Evolutionary conservation across 352 stramenopile species (phyloP).

Genomic region (Pythium guiyangense): DNA sequence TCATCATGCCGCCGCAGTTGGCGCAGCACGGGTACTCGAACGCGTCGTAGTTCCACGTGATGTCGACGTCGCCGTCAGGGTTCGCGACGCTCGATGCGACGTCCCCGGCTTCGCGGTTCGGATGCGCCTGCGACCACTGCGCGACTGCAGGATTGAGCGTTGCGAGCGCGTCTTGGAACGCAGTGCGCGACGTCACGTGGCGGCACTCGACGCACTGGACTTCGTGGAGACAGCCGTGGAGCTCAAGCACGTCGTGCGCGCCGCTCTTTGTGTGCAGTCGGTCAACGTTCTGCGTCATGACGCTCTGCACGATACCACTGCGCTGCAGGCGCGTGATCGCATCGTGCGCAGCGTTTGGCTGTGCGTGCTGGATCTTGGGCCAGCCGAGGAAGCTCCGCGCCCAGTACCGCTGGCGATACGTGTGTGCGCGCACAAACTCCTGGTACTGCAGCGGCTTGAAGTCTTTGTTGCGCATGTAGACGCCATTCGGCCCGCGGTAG

Average conservation of each 20-base stretch:
- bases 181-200: conserved; percentile 53
- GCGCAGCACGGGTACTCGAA: conserved; percentile 77
- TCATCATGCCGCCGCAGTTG: conserved; percentile 76
- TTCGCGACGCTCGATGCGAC: conserved; percentile 84
- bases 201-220: conserved; percentile 83
- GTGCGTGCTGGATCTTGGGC: conserved; percentile 68
- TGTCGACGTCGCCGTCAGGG: conserved; percentile 93
- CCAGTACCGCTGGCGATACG: conserved; percentile 91
- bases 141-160: conserved; percentile 72
- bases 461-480: conserved; percentile 93
- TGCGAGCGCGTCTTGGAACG: conserved; percentile 86
- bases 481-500: conserved; percentile 93
- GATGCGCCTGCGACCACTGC: conserved; percentile 30
- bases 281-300: conserved; percentile 99
- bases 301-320: conserved; percentile 31
- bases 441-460: conserved; percentile 95
- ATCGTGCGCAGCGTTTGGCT: conserved; percentile 89
- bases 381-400: conserved; percentile 89
- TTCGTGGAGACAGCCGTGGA: conserved; percentile 92
- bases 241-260: conserved; percentile 86
- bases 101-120: conserved; percentile 35
- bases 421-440: conserved; percentile 76
- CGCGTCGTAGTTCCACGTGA: conserved; percentile 79
- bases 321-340: conserved; percentile 83
- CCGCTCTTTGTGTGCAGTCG: conserved; percentile 91